Conservation (phyloP, 495 filamentous ascomycete genomes). For the Pseudomonodictys pantanalensis region DNA sequence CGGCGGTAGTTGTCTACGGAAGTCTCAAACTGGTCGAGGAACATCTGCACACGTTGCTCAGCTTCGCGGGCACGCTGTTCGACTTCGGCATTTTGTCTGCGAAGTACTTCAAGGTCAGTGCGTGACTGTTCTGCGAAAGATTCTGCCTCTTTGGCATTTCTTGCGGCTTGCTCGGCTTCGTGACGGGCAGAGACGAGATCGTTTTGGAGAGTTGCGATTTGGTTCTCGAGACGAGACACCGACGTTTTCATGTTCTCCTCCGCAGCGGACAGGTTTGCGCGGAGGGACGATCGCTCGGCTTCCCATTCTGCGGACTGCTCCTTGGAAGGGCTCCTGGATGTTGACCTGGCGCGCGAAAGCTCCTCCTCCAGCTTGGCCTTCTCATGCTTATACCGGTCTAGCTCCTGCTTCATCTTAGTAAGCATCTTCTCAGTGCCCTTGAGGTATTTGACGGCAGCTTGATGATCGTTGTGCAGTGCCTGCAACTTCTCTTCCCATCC, state of each 20-base stretch:
- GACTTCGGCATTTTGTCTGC: slow-evolving; percentile 72
- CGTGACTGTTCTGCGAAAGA: slow-evolving; percentile 42
- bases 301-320: slow-evolving; percentile 66
- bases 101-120: slow-evolving; percentile 73
- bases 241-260: slow-evolving; percentile 65
- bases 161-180: slow-evolving; percentile 64
- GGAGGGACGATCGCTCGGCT: slow-evolving; percentile 64
- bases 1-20: slow-evolving; percentile 94
- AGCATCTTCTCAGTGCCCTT: slow-evolving; percentile 99
- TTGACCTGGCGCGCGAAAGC: slow-evolving; percentile 52
- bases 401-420: slow-evolving; percentile 95
- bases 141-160: slow-evolving; percentile 52
- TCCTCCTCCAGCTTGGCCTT: slow-evolving; percentile 81
- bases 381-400: slow-evolving; percentile 80
- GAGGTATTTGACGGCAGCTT: slow-evolving; percentile 99
- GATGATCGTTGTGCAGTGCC: slow-evolving; percentile 93
- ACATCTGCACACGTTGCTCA: slow-evolving; percentile 85
- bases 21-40: slow-evolving; percentile 88
- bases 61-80: slow-evolving; percentile 83
- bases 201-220: slow-evolving; percentile 62
- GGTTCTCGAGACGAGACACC: slow-evolving; percentile 57
- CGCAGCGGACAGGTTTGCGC: slow-evolving; percentile 62
- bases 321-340: slow-evolving; percentile 40
- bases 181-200: slow-evolving; percentile 62
- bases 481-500: slow-evolving; percentile 87